A percentile compares a stretch with the other conserved stretches of the same genome.
These are phyloP conservation scores for Botrytis fabae DNA, from an alignment of 2,329 filamentous ascomycete genomes.

Conservation along the genomic window DNA sequence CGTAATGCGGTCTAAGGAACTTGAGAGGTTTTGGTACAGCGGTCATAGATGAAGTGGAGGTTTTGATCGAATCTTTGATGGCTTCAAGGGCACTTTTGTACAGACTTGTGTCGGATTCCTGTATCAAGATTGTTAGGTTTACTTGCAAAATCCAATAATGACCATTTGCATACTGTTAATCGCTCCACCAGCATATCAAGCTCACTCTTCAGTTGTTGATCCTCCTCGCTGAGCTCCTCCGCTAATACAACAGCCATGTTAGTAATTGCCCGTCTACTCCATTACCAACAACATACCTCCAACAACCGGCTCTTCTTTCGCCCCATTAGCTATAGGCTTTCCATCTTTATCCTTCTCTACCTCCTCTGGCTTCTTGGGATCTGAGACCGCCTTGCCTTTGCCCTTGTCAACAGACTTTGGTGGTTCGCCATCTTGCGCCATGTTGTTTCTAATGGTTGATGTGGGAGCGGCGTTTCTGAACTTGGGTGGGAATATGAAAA, in stretches of 20 bases:
- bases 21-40: constrained; percentile 98
- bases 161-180: constrained; percentile 65
- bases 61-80: constrained; percentile 99
- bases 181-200: constrained; percentile 97
- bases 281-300: constrained; percentile 42
- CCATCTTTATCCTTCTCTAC: constrained; percentile 66
- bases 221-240: constrained; percentile 96
- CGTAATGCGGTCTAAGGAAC: constrained; percentile 95
- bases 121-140: constrained; percentile 29
- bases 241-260: constrained; percentile 42
- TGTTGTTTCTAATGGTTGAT: constrained; percentile 48
- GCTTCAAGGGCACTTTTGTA: constrained; percentile 92
- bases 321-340: constrained; percentile 69
- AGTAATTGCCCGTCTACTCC: constrained; percentile 41
- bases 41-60: constrained; percentile 98
- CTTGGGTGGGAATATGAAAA: neutral
- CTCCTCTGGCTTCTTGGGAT: constrained; percentile 61
- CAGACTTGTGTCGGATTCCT: constrained; percentile 84
- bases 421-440: constrained; percentile 93
- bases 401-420: constrained; percentile 86
- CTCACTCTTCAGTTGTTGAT: constrained; percentile 96
- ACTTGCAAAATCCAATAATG: constrained; percentile 1
- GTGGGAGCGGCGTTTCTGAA: constrained; percentile 20
- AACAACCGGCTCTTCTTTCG: constrained; percentile 65
- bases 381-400: constrained; percentile 81